Base-by-base conservation (phyloP, 1,284 basidiomycete genomes). In the Microbotryum lychnidis-dioicae region DNA sequence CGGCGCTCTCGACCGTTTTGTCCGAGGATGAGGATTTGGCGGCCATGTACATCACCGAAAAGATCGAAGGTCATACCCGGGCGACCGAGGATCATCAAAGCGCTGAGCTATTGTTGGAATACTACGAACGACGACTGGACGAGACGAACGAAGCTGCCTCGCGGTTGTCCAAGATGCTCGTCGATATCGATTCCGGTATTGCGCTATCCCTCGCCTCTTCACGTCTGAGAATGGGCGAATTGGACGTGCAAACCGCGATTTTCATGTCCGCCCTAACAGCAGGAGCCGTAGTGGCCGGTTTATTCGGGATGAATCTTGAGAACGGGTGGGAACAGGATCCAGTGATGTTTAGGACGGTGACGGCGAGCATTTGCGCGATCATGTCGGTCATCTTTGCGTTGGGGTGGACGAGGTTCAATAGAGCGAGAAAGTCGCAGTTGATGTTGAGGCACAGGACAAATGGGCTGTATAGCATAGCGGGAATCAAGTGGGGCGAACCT, bases 91-190 rank as follows among this genome's bases (percentile, higher is more conserved):
- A 67, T 51, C 66, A 67, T 12, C 61, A 63, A 47, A 49, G 49
- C 0, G 66, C 61, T 4, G 66, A 67, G 42, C 59, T 67, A 0
- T 53, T 67, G 8, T 58, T 67, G 25, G 66, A 67, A 47, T 67
- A 65, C 33, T 67, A 67, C 52, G 66, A 67, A 37, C 61, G 66
- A 33, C 61, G 63, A 0, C 57, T 67, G 7, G 66, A 67, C 61
- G 66, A 67, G 45, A 58, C 57, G n/a, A 59, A 50, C 54, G 66
- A 67, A 37, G 47, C 54, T 10, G 61, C 56, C 52, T 48, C 58
- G 20, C 56, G 66, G 9, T 31, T 67, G 0, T 47, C 54, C 3
- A 52, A 60, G 2, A 49, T 67, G 6, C 63, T 67, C 44, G 27
- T 47, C 27, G 66, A 67, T 45, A 55, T 67, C 47, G 66, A 67